A percentile compares a stretch with the other conserved stretches of the same genome.
Conservation (phyloP, 495 filamentous ascomycete genomes). For the Xeromyces bisporus region DNA sequence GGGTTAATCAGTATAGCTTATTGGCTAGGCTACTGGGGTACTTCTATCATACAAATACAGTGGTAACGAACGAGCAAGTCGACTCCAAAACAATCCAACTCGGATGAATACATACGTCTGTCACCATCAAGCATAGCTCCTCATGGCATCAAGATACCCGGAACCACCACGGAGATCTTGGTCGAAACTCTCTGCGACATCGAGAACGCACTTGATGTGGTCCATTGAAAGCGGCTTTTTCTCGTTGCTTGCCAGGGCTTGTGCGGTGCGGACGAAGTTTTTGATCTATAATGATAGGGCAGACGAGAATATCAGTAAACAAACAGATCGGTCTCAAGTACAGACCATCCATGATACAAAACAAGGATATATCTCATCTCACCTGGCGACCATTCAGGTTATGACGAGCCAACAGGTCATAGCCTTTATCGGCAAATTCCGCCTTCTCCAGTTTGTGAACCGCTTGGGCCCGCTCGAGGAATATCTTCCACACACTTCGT, state of each 20-base stretch:
- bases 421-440: slow-evolving; percentile 53
- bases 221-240: slow-evolving; percentile 52
- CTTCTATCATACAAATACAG: no score
- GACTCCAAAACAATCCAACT: no score
- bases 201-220: slow-evolving; percentile 68
- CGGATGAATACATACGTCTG: no score
- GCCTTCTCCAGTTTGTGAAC: slow-evolving; percentile 43
- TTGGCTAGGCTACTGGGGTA: no score
- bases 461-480: slow-evolving; percentile 51
- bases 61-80: no score
- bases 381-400: slow-evolving; percentile 78
- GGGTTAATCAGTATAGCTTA: no score
- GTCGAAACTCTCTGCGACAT: slow-evolving; percentile 70
- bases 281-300: slow-evolving; percentile 46
- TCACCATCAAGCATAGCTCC: slow-evolving; percentile 34
- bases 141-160: slow-evolving; percentile 35
- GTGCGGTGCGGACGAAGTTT: slow-evolving; percentile 75
- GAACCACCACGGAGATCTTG: slow-evolving; percentile 55
- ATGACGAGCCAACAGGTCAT: slow-evolving; percentile 46
- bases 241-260: slow-evolving; percentile 70
- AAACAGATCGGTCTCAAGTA: slow-evolving; percentile 1
- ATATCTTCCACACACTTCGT: slow-evolving; percentile 75
- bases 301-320: slow-evolving; percentile 4
- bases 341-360: neutral
- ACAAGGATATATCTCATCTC: slow-evolving; percentile 12